phyloP scores from a whole-genome alignment of 352 stramenopile species.

The Plasmopara muralis region DNA sequence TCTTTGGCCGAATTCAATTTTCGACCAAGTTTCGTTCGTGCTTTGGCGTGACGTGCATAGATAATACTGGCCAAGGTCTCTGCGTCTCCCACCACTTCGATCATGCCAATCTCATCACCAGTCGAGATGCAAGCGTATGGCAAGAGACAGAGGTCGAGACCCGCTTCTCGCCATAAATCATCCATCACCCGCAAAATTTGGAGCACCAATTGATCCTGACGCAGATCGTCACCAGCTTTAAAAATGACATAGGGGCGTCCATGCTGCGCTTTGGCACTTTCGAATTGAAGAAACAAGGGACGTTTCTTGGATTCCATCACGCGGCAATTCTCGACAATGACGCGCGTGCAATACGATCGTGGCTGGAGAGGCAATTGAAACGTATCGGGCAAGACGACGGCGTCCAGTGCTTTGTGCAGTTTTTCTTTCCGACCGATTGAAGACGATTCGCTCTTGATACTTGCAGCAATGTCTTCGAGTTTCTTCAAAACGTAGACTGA shows the following conservation, averaged over 20 bases:
- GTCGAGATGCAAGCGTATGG: conserved; percentile 87
- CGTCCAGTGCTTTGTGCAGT: conserved; percentile 47
- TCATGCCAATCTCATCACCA: conserved; percentile 80
- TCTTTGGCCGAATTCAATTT: conserved; percentile 69
- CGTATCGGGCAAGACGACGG: conserved; percentile 61
- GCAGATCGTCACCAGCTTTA: conserved; percentile 90
- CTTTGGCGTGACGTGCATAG: conserved; percentile 58
- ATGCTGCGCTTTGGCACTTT: conserved; percentile 60
- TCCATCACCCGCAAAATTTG: conserved; percentile 90
- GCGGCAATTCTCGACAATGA: conserved; percentile 78
- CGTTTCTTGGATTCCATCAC: conserved; percentile 94
- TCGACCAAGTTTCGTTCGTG: conserved; percentile 48
- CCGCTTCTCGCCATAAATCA: conserved; percentile 80
- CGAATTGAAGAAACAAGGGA: conserved; percentile 84
- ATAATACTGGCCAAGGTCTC: conserved; percentile 87
- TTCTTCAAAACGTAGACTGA: conserved; percentile 90
- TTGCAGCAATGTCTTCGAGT: conserved; percentile 64
- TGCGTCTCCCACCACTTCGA: conserved; percentile 85
- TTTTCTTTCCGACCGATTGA: conserved; percentile 35
- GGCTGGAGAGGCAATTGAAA: conserved; percentile 89
- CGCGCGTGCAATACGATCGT: conserved; percentile 62
- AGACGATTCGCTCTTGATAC: conserved; percentile 54
- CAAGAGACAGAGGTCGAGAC: conserved; percentile 76
- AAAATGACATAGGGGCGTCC: conserved; percentile 80
- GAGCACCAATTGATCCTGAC: conserved; percentile 91